Percentiles rank a stretch among this genome's conserved stretches.
phyloP scores from a whole-genome alignment of 305 asterid genomes.

The Salvia sclarea region DNA sequence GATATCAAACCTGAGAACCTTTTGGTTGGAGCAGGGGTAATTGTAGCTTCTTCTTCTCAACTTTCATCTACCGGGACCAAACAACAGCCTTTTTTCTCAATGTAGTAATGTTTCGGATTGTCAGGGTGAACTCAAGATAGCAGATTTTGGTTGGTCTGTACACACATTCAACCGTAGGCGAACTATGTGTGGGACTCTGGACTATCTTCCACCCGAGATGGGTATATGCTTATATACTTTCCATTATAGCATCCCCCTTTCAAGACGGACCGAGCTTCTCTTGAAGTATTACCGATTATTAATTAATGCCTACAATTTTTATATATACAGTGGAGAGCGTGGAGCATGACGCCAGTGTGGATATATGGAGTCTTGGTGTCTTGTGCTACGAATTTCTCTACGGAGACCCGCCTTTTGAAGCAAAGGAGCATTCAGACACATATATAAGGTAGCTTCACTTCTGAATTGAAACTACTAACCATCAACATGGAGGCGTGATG shows the following conservation, averaged over 20 bases:
- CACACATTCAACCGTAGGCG: slow-evolving; percentile 89
- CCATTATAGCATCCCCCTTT: no score
- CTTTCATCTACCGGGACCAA: no score
- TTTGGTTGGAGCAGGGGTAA: slow-evolving; percentile 54
- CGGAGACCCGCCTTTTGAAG: slow-evolving; percentile 95
- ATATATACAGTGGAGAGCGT: slow-evolving; percentile 82
- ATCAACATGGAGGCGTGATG: neutral
- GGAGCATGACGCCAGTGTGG: slow-evolving; percentile 94
- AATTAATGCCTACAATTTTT: neutral
- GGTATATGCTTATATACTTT: slow-evolving; percentile 52
- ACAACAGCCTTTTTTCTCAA: no score
- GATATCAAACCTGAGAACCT: slow-evolving; percentile 87
- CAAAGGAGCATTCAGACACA: slow-evolving; percentile 88
- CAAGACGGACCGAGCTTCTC: neutral
- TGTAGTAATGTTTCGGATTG: no score
- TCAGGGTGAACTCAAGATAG: slow-evolving; percentile 94
- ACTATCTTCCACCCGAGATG: slow-evolving; percentile 99
- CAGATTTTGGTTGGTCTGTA: slow-evolving; percentile 98
- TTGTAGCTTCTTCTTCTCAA: neutral
- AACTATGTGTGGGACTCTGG: slow-evolving; percentile 98
- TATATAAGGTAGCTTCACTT: slow-evolving; percentile 97
- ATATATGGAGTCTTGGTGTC: slow-evolving; percentile 95
- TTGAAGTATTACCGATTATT: neutral
- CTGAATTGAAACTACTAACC: neutral
- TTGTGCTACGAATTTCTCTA: slow-evolving; percentile 92